Base-by-base conservation (phyloP, 2,329 filamentous ascomycete species). In the Fusarium sp. region DNA sequence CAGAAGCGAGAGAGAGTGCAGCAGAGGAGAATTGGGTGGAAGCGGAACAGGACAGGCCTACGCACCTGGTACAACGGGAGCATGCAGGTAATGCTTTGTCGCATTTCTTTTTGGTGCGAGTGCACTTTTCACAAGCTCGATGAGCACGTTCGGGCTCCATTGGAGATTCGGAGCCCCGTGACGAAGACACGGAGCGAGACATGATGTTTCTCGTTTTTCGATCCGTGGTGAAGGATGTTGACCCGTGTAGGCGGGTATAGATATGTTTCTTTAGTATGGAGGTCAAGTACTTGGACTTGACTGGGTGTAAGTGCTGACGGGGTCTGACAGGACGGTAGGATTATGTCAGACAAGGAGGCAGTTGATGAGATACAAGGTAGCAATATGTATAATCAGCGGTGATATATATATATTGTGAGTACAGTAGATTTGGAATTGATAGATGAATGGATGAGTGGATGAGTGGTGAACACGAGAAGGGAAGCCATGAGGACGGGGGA, bases 51-150 rank as follows among this genome's bases (percentile, higher is more conserved):
- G 57, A 17, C 27, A 40, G n/a, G 54, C 7, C 45, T 61, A 63
- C 76, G 52, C 69, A 82, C 81, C 81, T 81, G 30, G 79, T 80
- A 68, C 81, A 83, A 40, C 81, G 76, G 64, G 80, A 81, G 65
- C 81, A 83, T 56, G 80, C 72, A 33, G 81, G 81, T 40, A 83
- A 71, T 37, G 79, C 81, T 76, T 83, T 83, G 75, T 83, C 81
- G 67, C 81, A 83, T 70, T 82, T 83, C 79, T 83, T 83, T 76
- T 83, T 83, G 63, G 81, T 82, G 47, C 81, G 71, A 11, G 81
- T 83, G 73, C 81, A 83, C 70, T 83, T 83, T 71, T 83, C 81
- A 75, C 81, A 83, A 30, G 81, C 81, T 40, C 81, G 76, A 65
- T 82, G 81, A 56, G 81, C 81, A 65, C 81, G 80, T 64, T 79